Evolutionary conservation across 1,139 yeast species (phyloP).

Genomic region (Citeromyces hawaiiensis): DNA sequence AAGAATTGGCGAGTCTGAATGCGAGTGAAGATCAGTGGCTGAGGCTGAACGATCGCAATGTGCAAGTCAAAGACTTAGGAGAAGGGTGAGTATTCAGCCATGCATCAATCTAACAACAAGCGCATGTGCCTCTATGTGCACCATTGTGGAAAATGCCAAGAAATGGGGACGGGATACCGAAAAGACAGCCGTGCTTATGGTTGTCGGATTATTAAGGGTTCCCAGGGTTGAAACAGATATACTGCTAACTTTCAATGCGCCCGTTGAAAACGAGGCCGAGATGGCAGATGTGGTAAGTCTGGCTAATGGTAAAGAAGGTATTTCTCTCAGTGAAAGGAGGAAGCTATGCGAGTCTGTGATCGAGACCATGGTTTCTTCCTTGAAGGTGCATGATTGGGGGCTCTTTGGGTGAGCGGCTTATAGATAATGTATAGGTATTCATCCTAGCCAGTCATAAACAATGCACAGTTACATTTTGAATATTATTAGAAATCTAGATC

Average conservation of each 20-base stretch:
- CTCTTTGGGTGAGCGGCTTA: neutral
- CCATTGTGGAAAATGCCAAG: constrained; percentile 19
- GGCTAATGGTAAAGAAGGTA: neutral
- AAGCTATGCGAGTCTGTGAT: neutral
- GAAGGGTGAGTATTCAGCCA: constrained; percentile 3
- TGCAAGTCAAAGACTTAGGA: constrained; percentile 5
- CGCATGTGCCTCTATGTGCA: neutral
- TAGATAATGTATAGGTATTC: no score
- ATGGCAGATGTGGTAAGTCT: constrained; percentile 7
- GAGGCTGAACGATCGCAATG: constrained; percentile 6
- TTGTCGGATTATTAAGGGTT: constrained; percentile 41
- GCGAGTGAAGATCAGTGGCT: constrained; percentile 10
- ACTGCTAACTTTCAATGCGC: constrained; percentile 45
- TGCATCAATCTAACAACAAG: constrained; percentile 2
- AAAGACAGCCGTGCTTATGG: constrained; percentile 21
- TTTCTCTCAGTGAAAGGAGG: neutral
- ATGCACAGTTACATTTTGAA: no score
- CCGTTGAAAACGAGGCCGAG: constrained; percentile 18
- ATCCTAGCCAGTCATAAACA: no score
- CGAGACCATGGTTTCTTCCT: neutral
- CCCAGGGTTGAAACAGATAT: constrained; percentile 44
- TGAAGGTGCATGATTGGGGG: neutral
- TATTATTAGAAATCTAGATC: no score
- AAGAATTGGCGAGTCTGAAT: constrained; percentile 21
- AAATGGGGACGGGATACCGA: constrained; percentile 34